Conservation (phyloP, 2,329 filamentous ascomycete genomes). For the Scedosporium dehoogii region DNA sequence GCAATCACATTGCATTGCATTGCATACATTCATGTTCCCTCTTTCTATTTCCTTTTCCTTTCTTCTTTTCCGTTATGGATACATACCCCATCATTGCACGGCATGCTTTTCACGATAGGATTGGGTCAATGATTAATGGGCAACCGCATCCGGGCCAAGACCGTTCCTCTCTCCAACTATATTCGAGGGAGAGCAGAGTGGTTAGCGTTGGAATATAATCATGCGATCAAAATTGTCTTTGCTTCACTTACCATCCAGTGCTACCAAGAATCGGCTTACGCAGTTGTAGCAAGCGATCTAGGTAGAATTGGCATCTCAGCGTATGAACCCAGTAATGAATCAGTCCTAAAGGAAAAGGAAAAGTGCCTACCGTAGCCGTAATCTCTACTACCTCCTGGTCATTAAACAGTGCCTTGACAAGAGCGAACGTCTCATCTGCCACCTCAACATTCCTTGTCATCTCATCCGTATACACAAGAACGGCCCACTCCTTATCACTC, state of each 20-base stretch:
- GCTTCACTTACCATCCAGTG: constrained; percentile 56
- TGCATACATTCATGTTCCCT: background rate
- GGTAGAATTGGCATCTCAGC: constrained; percentile 11
- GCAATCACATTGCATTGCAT: background rate
- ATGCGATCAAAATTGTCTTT: background rate
- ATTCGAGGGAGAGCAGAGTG: background rate
- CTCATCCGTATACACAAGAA: constrained; percentile 66
- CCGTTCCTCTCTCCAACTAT: constrained; percentile 49
- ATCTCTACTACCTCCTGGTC: constrained; percentile 73
- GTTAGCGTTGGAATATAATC: background rate
- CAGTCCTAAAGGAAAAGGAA: background rate
- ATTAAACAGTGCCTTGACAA: constrained; percentile 49
- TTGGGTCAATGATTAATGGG: constrained; percentile 20
- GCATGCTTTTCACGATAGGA: background rate
- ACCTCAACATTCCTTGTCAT: constrained; percentile 72
- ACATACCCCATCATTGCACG: background rate
- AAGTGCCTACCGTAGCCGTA: constrained; percentile 54
- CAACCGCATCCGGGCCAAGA: constrained; percentile 34
- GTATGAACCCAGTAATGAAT: background rate
- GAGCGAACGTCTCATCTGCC: constrained; percentile 55
- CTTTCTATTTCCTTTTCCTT: background rate
- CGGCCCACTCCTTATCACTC: constrained; percentile 53
- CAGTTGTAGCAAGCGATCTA: constrained; percentile 70
- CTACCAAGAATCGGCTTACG: constrained; percentile 74
- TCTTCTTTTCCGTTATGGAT: background rate